phyloP scores from a whole-genome alignment of 768 basidiomycete genomes.

The Clitopilus passeckerianus region DNA sequence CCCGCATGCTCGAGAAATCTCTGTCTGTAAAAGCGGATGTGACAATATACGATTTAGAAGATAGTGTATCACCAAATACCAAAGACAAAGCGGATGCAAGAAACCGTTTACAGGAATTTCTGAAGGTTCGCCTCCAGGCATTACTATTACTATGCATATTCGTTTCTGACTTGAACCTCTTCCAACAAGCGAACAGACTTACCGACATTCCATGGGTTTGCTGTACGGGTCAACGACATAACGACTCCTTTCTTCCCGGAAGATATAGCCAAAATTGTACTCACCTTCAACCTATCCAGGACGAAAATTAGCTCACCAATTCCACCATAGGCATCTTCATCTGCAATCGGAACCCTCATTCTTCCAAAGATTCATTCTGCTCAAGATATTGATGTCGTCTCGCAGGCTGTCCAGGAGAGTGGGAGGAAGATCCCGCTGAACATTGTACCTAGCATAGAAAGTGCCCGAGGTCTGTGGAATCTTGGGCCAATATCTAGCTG shows the following conservation, averaged over 20 bases:
- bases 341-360: constrained; percentile 59
- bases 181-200: constrained; percentile 24
- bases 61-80: constrained; percentile 69
- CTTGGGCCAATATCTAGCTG: constrained; percentile 69
- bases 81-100: constrained; percentile 60
- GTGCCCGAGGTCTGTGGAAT: constrained; percentile 65
- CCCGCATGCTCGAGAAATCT: constrained; percentile 80
- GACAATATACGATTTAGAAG: constrained; percentile 86
- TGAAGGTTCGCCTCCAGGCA: constrained; percentile 35
- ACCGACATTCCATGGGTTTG: constrained; percentile 47
- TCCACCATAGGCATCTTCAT: constrained; percentile 21
- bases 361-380: constrained; percentile 81
- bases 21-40: constrained; percentile 60
- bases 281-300: background rate
- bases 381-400: constrained; percentile 60
- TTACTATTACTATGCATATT: background rate
- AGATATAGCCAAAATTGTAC: constrained; percentile 58
- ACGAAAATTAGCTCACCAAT: background rate
- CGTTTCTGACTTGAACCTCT: background rate
- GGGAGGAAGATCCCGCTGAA: constrained; percentile 33
- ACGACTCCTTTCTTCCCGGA: constrained; percentile 60
- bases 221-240: constrained; percentile 67
- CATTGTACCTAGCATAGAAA: constrained; percentile 83
- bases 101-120: constrained; percentile 46
- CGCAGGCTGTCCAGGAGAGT: constrained; percentile 35